phyloP scores from a whole-genome alignment of 1,284 basidiomycete genomes.

The Malassezia vespertilionis region DNA sequence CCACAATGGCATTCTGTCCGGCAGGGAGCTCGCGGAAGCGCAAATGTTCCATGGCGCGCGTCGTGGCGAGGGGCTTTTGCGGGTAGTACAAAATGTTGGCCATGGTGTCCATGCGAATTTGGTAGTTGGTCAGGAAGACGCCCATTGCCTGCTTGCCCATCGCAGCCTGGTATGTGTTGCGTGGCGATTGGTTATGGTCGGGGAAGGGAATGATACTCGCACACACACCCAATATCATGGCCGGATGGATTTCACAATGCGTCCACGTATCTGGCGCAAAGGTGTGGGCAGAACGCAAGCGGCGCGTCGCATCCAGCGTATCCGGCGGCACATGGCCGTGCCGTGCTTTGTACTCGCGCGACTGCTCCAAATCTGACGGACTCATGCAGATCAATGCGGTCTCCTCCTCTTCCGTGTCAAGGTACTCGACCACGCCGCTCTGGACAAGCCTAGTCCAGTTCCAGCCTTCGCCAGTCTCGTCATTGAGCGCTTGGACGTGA shows the following conservation, averaged over 20 bases:
- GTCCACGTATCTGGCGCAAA: slow-evolving; percentile 61
- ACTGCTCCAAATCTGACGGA: slow-evolving; percentile 77
- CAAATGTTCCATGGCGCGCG: slow-evolving; percentile 95
- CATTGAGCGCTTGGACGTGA: slow-evolving; percentile 64
- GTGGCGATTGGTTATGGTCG: slow-evolving; percentile 98
- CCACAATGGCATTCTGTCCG: slow-evolving; percentile 95
- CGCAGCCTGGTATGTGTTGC: slow-evolving; percentile 83
- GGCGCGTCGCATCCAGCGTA: slow-evolving; percentile 70
- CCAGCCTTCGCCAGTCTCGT: slow-evolving; percentile 47
- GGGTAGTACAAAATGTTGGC: slow-evolving; percentile 94
- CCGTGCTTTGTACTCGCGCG: slow-evolving; percentile 50
- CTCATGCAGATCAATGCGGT: slow-evolving; percentile 99
- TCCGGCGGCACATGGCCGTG: slow-evolving; percentile 55
- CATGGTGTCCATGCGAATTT: slow-evolving; percentile 58
- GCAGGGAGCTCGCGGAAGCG: slow-evolving; percentile 95
- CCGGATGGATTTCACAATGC: slow-evolving; percentile 97
- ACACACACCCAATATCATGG: slow-evolving; percentile 97
- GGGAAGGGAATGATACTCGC: slow-evolving; percentile 99
- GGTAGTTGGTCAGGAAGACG: slow-evolving; percentile 91
- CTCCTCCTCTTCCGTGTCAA: slow-evolving; percentile 98
- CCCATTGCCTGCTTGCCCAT: slow-evolving; percentile 99
- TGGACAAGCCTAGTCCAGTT: slow-evolving; percentile 79
- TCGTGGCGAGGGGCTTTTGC: slow-evolving; percentile 95
- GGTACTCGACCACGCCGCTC: slow-evolving; percentile 77
- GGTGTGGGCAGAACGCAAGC: slow-evolving; percentile 54